A percentile compares a stretch with the other conserved stretches of the same genome.
Conservation (phyloP, 2,329 filamentous ascomycete genomes). For the Stagonosporopsis tanaceti region DNA sequence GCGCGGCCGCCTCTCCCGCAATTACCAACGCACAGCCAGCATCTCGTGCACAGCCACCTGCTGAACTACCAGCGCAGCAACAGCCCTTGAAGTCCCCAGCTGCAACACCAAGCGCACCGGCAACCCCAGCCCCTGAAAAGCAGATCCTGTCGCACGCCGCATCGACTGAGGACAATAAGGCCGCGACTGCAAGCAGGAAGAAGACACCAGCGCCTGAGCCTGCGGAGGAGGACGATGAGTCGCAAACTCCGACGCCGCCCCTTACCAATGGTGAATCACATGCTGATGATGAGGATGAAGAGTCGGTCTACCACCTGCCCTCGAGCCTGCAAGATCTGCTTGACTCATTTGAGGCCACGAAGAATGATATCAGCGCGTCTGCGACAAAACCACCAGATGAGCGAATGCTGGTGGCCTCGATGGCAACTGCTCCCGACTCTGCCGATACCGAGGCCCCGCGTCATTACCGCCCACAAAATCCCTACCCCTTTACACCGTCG, state of each 20-base stretch:
- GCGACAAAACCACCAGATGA: slow-evolving; percentile 70
- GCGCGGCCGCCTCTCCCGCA: slow-evolving; percentile 65
- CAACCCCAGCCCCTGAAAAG: slow-evolving; percentile 58
- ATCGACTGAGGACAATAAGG: slow-evolving; percentile 41
- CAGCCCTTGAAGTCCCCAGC: slow-evolving; percentile 58
- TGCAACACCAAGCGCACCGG: slow-evolving; percentile 53
- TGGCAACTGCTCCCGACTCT: slow-evolving; percentile 75
- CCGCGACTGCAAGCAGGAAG: slow-evolving; percentile 35
- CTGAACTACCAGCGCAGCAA: slow-evolving; percentile 46
- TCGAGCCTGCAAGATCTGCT: slow-evolving; percentile 88
- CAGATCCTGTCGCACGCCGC: slow-evolving; percentile 40
- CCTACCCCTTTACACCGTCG: slow-evolving; percentile 74
- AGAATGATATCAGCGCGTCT: slow-evolving; percentile 69
- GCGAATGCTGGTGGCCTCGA: slow-evolving; percentile 78
- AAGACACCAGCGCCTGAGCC: slow-evolving; percentile 42
- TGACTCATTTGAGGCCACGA: slow-evolving; percentile 87
- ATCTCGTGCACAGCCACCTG: slow-evolving; percentile 48
- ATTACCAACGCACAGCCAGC: slow-evolving; percentile 51
- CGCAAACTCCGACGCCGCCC: slow-evolving; percentile 47
- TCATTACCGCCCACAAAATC: slow-evolving; percentile 83
- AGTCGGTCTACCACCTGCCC: slow-evolving; percentile 92
- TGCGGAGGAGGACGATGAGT: slow-evolving; percentile 44
- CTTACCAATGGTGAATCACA: slow-evolving; percentile 63
- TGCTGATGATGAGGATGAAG: slow-evolving; percentile 66
- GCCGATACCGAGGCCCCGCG: slow-evolving; percentile 82